Base-by-base conservation (phyloP, 352 stramenopile species). In the Globisporangium canariense region DNA sequence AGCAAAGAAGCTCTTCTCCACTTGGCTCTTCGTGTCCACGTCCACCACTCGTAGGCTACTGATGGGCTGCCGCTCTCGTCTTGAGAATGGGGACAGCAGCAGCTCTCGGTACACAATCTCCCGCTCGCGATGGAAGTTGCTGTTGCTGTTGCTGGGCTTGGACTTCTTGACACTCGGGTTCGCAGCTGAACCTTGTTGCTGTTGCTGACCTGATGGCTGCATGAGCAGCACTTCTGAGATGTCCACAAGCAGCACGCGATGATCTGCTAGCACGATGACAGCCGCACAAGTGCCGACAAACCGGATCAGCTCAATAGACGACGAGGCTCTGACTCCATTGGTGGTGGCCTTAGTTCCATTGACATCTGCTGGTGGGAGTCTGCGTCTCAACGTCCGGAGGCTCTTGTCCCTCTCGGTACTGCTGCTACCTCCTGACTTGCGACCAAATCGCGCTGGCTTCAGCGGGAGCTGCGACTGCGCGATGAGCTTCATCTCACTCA, bases 21-120 rank as follows among this genome's bases (percentile, higher is more conserved):
- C 62, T 1, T 50, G 54, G 0, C 34, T 45, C 53, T 68, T 68
- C 53, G 60, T 51, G 55, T 68, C 62, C 11, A 58, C 22, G 1
- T 41, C 45, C 14, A 58, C 13, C 2, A 63, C 38, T 43, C 16
- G n/a, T 8, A 28, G 32, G 32, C 32, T 11, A 3, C 3, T 30
- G 14, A 8, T 36, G 32, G 38, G 40, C 6, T 64, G 28, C 72
- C 60, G 8, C 38, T 68, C 47, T 63, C 72, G 25, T 63, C 50
- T 28, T 46, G 32, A 60, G 28, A 4, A 69, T 18, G 6, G 30
- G 18, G 68, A 65, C 22, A 82, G 7, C 1, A 25, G 20, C 10
- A 85, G 32, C 57, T 81, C 75, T 55, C 67, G 77, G 59, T 74
- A 83, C 40, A 69, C 62, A 4, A 83, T 68, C 49, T 79, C 75